Evolutionary conservation across 345 rosid genomes (phyloP).

Genomic region (Firmiana major): DNA sequence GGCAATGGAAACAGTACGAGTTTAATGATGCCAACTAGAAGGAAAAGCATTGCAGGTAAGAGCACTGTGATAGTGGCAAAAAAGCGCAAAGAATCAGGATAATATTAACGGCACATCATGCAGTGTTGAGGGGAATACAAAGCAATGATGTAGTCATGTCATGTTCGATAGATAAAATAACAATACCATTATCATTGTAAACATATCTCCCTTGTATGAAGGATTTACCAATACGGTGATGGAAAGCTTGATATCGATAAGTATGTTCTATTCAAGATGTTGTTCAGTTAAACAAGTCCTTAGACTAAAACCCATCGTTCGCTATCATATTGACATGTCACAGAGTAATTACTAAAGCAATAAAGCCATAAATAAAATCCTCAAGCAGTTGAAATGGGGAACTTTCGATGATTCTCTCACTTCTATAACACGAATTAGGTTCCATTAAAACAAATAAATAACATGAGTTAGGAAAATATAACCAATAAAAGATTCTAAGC

Average conservation of each 20-base stretch:
- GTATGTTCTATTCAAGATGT: background rate
- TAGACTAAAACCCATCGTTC: background rate
- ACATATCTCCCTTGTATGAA: background rate
- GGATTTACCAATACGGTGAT: background rate
- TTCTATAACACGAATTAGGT: background rate
- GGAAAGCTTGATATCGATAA: background rate
- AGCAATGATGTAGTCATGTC: background rate
- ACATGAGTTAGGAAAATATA: background rate
- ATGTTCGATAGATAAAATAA: background rate
- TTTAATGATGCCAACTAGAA: background rate
- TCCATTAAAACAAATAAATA: background rate
- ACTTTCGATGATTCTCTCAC: background rate
- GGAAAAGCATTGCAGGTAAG: background rate
- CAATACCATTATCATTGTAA: background rate
- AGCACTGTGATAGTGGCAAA: background rate
- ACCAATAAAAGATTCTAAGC: background rate
- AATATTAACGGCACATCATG: background rate
- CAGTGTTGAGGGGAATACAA: background rate
- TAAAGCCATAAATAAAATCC: background rate
- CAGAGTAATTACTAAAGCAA: background rate
- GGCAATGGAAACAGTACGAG: background rate
- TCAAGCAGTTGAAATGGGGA: background rate
- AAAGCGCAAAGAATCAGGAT: background rate
- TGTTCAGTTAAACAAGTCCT: background rate
- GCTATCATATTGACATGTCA: background rate